Base-by-base conservation (phyloP, 2,329 filamentous ascomycete genomes). In the Cladosporium sp. region DNA sequence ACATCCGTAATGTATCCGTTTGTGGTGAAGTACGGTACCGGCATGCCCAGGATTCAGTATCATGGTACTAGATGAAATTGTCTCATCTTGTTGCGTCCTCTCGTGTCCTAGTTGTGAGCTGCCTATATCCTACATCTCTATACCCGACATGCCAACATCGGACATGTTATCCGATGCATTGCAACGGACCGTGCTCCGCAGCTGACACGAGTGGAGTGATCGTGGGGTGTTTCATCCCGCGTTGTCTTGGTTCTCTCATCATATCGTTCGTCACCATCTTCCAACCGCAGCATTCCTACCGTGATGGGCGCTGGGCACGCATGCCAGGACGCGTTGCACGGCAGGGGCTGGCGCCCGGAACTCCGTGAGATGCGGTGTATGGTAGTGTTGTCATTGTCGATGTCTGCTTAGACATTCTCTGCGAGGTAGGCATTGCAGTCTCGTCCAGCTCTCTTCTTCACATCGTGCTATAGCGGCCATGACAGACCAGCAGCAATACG, bases 401-500 rank as follows among this genome's bases (percentile, higher is more conserved):
- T 53, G 26, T n/a, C 18, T n/a, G 36, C 28, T 28, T 16, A 10
- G 6, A 8, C 21, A n/a, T 49, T 7, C 21, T 21, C 11, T 13
- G 11, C 16, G 49, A n/a, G n/a, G n/a, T n/a, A n/a, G n/a, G n/a
- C n/a, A n/a, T n/a, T n/a, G n/a, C n/a, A n/a, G n/a, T n/a, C n/a
- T n/a, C n/a, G n/a, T n/a, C n/a, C n/a, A n/a, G n/a, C n/a, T n/a
- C n/a, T n/a, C n/a, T n/a, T n/a, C n/a, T n/a, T n/a, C n/a, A n/a
- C n/a, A n/a, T n/a, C n/a, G n/a, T n/a, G n/a, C 21, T 16, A 21
- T 5, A 26, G 49, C 11, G 39, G 58, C 58, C 26, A 62, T 62
- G 65, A 30, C 62, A 25, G 62, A 49, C 21, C 26, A 34, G 18
- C 48, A 32, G 30, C 51, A 67, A 26, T 71, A 71, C 63, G 28